These are phyloP conservation scores for Sporothrix curviconia DNA, from an alignment of 2,329 filamentous ascomycete genomes.

Conservation along the genomic window DNA sequence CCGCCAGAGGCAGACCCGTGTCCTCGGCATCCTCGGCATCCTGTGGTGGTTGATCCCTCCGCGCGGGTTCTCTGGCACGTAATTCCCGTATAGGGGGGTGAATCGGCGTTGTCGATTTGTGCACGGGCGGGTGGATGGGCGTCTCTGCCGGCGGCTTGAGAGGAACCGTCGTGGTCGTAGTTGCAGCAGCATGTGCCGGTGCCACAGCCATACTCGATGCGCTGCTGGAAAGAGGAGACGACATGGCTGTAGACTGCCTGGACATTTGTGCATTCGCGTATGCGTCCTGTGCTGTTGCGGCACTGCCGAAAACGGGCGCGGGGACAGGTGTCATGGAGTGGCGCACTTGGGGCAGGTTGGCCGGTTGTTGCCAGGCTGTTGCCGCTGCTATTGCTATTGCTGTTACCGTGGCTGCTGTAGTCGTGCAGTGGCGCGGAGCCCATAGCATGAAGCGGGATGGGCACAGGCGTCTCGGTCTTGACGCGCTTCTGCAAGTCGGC, in stretches of 20 bases:
- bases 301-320: constrained; percentile 25
- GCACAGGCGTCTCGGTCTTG: constrained; percentile 35
- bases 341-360: constrained; percentile 17
- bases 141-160: constrained; percentile 28
- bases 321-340: constrained; percentile 29
- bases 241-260: constrained; percentile 8
- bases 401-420: background rate
- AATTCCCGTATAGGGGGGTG: constrained; percentile 30
- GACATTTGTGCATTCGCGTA: background rate
- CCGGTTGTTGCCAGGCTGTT: constrained; percentile 18
- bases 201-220: background rate
- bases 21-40: background rate
- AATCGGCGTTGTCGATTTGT: constrained; percentile 31
- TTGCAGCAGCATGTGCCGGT: background rate
- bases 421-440: constrained; percentile 20
- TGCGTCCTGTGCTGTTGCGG: constrained; percentile 22
- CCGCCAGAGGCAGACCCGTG: background rate
- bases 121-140: constrained; percentile 25
- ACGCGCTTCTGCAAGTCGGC: constrained; percentile 27
- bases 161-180: constrained; percentile 19
- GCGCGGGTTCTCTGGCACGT: constrained; percentile 25
- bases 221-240: constrained; percentile 10
- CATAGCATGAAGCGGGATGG: constrained; percentile 27
- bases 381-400: too few relatives aligned
- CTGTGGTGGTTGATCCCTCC: constrained; percentile 19